Conservation (phyloP, 257 asterid genomes). For the Solanum chiquidenum region DNA sequence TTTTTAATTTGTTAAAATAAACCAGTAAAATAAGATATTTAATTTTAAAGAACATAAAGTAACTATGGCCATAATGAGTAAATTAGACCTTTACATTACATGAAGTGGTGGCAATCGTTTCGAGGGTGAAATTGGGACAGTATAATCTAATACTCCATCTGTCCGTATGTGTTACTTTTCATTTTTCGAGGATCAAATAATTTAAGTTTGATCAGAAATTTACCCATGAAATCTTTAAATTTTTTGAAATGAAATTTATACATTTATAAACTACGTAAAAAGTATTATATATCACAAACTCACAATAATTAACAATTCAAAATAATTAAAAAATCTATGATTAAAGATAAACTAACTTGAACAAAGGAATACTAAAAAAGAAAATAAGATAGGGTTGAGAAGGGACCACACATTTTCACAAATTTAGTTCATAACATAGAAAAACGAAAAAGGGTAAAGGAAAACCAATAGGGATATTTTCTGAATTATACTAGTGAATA, state of each 20-base stretch:
- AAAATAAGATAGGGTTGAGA: neutral
- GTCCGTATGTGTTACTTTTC: no score
- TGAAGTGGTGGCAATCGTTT: neutral
- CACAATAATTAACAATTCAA: no score
- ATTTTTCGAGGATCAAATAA: rapidly evolving
- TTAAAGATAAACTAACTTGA: no score
- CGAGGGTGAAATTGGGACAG: neutral
- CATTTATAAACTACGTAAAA: no score
- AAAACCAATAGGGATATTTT: neutral
- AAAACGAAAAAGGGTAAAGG: neutral
- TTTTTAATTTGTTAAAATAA: no score
- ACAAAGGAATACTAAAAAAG: no score
- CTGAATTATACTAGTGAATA: neutral
- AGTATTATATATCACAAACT: no score
- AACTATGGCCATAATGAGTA: neutral
- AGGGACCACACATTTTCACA: neutral
- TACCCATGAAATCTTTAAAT: rapidly evolving
- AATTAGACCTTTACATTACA: neutral
- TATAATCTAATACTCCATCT: neutral
- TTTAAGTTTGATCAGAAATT: no score
- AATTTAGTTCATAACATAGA: neutral
- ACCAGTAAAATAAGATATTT: no score
- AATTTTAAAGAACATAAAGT: neutral
- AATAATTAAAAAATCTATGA: no score
- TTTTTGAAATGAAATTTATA: no score